Evolutionary conservation across 139 green algal species (phyloP).

Genomic region (Picochlorum sp.): DNA sequence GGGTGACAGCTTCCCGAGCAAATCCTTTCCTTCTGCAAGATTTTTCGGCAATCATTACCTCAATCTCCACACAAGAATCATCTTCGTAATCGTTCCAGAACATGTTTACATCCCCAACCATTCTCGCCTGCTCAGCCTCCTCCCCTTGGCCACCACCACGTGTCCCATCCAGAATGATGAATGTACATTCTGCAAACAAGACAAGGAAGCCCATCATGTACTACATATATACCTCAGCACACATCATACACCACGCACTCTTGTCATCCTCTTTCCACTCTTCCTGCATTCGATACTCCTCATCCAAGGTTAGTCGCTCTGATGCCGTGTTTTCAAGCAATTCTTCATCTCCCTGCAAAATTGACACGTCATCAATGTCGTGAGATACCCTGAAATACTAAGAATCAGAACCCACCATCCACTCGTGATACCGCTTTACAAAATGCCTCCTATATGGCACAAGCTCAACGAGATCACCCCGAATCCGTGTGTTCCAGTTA

Average conservation of each 20-base stretch:
- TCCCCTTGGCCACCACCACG: slow-evolving; percentile 28
- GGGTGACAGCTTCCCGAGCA: slow-evolving; percentile 49
- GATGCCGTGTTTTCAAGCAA: slow-evolving; percentile 65
- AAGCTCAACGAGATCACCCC: slow-evolving; percentile 36
- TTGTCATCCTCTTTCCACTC: slow-evolving; percentile 59
- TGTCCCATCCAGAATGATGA: slow-evolving; percentile 61
- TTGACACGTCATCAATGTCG: neutral
- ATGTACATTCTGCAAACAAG: slow-evolving; percentile 53
- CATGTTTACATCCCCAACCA: slow-evolving; percentile 54
- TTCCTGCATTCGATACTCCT: slow-evolving; percentile 76
- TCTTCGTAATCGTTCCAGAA: slow-evolving; percentile 46
- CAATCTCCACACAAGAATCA: slow-evolving; percentile 29
- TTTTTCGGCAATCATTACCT: slow-evolving; percentile 68
- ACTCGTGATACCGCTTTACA: slow-evolving; percentile 53
- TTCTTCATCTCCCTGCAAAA: slow-evolving; percentile 35
- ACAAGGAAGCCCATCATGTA: neutral
- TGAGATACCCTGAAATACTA: neutral
- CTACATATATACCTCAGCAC: neutral
- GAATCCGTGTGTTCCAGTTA: slow-evolving; percentile 54
- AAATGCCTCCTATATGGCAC: slow-evolving; percentile 72
- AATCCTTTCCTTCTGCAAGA: slow-evolving; percentile 44
- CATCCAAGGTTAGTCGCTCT: slow-evolving; percentile 54
- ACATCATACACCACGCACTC: slow-evolving; percentile 28
- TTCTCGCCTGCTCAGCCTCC: slow-evolving; percentile 35
- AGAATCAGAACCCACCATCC: slow-evolving; percentile 25